Percentiles rank a stretch among this genome's conserved stretches.
Conservation (phyloP, 2,329 filamentous ascomycete species). For the Zarea fungicola region DNA sequence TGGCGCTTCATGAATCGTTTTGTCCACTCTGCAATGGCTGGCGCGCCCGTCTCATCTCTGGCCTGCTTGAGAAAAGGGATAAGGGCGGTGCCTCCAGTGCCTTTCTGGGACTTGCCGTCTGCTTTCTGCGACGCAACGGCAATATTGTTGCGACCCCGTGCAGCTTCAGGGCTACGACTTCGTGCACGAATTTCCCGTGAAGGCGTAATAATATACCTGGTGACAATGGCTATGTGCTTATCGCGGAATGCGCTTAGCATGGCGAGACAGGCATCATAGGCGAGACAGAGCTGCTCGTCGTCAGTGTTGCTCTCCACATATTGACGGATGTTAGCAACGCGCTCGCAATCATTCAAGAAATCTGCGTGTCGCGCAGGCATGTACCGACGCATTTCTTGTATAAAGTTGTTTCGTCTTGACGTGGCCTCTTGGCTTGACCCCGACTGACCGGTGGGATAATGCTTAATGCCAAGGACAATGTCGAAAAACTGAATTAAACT, state of each 20-base stretch:
- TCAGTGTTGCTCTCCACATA: constrained; percentile 63
- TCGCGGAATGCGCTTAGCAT: constrained; percentile 69
- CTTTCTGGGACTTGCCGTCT: constrained; percentile 61
- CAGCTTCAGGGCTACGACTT: constrained; percentile 51
- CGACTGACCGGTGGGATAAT: constrained; percentile 80
- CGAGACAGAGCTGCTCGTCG: constrained; percentile 64
- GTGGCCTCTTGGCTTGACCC: constrained; percentile 23
- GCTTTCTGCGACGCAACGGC: constrained; percentile 51
- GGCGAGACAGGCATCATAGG: constrained; percentile 85
- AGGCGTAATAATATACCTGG: constrained; percentile 89
- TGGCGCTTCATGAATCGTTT: constrained; percentile 52
- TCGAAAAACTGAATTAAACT: constrained; percentile 98
- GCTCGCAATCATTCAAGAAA: constrained; percentile 75
- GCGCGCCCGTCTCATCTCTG: constrained; percentile 90
- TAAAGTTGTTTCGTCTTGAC: constrained; percentile 74
- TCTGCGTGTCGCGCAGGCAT: constrained; percentile 92
- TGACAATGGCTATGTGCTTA: constrained; percentile 94
- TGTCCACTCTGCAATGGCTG: constrained; percentile 67
- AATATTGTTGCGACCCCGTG: constrained; percentile 52
- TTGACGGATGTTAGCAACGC: constrained; percentile 79
- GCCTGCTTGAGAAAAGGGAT: constrained; percentile 97
- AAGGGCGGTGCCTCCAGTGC: constrained; percentile 87
- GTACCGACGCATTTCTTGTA: constrained; percentile 93
- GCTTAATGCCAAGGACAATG: constrained; percentile 80
- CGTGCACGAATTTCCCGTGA: constrained; percentile 67